Conservation (phyloP, 176 grass and related monocot genomes). For the Musa acuminata region DNA sequence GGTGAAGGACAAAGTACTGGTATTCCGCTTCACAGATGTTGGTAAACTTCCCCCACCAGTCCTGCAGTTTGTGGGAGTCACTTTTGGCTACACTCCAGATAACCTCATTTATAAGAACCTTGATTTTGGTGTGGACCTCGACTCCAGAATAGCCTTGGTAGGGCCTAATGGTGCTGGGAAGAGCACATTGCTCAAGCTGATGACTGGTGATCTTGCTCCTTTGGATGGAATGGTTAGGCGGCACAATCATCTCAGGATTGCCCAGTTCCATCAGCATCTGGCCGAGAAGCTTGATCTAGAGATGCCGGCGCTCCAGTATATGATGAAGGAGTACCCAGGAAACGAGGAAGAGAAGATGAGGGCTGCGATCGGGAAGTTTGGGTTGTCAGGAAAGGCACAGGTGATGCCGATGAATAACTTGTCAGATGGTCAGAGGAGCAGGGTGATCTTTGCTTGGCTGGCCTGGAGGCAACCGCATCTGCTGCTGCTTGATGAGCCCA, state of each 20-base stretch:
- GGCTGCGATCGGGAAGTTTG: slow-evolving; percentile 27
- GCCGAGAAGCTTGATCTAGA: slow-evolving; percentile 25
- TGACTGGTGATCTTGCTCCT: slow-evolving; percentile 16
- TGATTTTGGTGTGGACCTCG: slow-evolving; percentile 24
- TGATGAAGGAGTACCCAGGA: slow-evolving; percentile 23
- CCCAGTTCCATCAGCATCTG: slow-evolving; percentile 25
- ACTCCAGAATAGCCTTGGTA: slow-evolving; percentile 22
- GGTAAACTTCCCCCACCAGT: slow-evolving; percentile 26
- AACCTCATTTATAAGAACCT: slow-evolving; percentile 24
- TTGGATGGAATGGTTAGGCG: slow-evolving; percentile 20
- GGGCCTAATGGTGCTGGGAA: slow-evolving; percentile 31
- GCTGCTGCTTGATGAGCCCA: slow-evolving; percentile 21
- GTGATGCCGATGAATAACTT: slow-evolving; percentile 26
- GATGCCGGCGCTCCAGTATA: slow-evolving; percentile 17
- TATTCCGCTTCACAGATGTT: slow-evolving; percentile 26
- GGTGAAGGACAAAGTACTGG: slow-evolving; percentile 19
- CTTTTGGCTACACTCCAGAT: slow-evolving; percentile 25
- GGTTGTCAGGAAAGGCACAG: slow-evolving; percentile 22
- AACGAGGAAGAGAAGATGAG: slow-evolving; percentile 26
- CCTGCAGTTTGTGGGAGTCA: slow-evolving; percentile 20
- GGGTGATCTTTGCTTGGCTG: slow-evolving; percentile 28
- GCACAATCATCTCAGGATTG: slow-evolving; percentile 29
- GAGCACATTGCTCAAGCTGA: slow-evolving; percentile 25
- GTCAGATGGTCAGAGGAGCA: slow-evolving; percentile 22
- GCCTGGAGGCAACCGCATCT: slow-evolving; percentile 18